Evolutionary conservation across 2,329 filamentous ascomycete genomes (phyloP), one percentile per base, ranked within the genome.

Genomic region (Fusarium burgessii): DNA sequence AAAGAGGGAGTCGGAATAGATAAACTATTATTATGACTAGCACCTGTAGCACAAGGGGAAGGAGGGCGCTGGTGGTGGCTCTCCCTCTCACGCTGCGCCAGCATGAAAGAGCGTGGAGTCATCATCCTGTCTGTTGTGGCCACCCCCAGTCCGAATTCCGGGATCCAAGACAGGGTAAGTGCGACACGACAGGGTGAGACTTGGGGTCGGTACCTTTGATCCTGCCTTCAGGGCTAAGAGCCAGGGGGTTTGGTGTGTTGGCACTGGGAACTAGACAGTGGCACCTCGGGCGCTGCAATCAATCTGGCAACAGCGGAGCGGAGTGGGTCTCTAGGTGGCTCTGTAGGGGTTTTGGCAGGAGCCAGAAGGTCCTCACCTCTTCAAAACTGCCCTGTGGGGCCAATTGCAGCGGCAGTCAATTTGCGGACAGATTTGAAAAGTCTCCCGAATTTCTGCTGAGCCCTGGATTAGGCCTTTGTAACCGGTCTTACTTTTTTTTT

Each of bases 21-120:
- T 67, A 71, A 67, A 60, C 60, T 65, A 67, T 67, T 70, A 58
- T 73, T 60, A 70, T 69, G 65, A 73, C 65, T 73, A 62, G 65
- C 42, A 52, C 58, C 55, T 36, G 63, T 73, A 57, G 68, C 55
- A 60, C 66, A 61, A 61, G 73, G 59, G 58, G 72, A 65, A 47
- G 55, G 35, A 61, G 71, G 67, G 64, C 58, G 66, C 68, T 62
- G 70, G 47, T 58, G 62, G 55, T 72, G 68, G 50, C 60, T 51
- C 49, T 73, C 62, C 51, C 54, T 52, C 65, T 74, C 67, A 52
- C 72, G 74, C 58, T 75, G 69, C 66, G 71, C 71, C 51, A 76
- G 74, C 58, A 74, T 63, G 70, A 76, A 74, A 62, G 74, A 76
- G 65, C 74, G 74, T 76, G 74, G 74, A 66, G 74, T 76, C 73